Conservation (phyloP, 2,329 filamentous ascomycete species). For the Fusarium coicis region DNA sequence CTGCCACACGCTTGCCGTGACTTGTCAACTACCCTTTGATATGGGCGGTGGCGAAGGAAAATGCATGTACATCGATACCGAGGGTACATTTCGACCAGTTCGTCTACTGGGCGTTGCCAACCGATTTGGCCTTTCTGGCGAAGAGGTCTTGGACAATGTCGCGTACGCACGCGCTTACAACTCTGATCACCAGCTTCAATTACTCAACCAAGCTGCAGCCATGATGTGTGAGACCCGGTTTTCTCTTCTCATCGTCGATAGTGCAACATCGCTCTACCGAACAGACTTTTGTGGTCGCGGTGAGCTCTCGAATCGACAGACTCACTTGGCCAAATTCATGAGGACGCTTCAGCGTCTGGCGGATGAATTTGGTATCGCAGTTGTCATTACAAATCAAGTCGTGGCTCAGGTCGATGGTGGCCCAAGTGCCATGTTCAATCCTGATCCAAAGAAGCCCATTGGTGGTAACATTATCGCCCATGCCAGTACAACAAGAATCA, state of each 20-base stretch:
- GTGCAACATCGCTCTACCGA: conserved; percentile 92
- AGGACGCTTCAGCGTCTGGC: conserved; percentile 81
- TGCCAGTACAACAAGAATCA: conserved; percentile 93
- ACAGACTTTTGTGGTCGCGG: conserved; percentile 98
- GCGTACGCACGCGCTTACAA: conserved; percentile 99
- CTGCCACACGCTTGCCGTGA: conserved; percentile 97
- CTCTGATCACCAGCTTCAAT: conserved; percentile 94
- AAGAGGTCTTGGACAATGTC: conserved; percentile 98
- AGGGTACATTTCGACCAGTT: conserved; percentile 95
- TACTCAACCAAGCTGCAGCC: conserved; percentile 91
- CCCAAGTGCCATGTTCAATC: conserved; percentile 97
- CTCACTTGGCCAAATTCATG: conserved; percentile 89
- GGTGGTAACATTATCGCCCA: conserved; percentile 99
- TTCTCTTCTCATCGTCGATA: conserved; percentile 94
- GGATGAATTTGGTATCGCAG: conserved; percentile 92
- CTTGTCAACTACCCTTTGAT: conserved; percentile 96
- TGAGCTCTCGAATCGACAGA: conserved; percentile 93
- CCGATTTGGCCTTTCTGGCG: conserved; percentile 91
- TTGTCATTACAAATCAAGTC: conserved; percentile 98
- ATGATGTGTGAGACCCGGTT: conserved; percentile 99
- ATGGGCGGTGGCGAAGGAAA: conserved; percentile 99
- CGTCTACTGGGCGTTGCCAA: conserved; percentile 92
- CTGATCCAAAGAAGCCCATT: conserved; percentile 98
- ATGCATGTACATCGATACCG: conserved; percentile 97
- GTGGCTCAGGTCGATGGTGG: conserved; percentile 98